Evolutionary conservation across 2,329 filamentous ascomycete genomes (phyloP), one percentile per base, ranked within the genome.

Genomic region (Xylaria sp.): DNA sequence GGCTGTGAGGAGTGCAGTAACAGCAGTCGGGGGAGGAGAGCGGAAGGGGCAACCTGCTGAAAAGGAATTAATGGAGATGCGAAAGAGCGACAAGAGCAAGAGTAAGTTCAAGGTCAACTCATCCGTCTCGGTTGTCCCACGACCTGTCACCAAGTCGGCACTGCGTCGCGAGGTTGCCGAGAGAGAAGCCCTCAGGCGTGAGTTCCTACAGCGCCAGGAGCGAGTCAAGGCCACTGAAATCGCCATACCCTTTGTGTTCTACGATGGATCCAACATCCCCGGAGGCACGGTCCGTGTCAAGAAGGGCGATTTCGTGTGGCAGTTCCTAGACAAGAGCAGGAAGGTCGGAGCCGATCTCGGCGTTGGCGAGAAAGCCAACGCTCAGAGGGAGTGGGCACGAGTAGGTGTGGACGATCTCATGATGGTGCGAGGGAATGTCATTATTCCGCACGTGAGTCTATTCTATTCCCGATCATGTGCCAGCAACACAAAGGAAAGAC

Each of bases 371-470:
- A 91, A 86, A 72, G 84, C 87, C 64, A 91, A 91, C 74, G 89
- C 88, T 55, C 84, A 90, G 70, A 90, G 92, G 70, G 92, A 96
- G 77, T 99, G 96, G 96, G 95, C 95, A 3, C 86, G 95, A 66
- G 92, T 98, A 36, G 93, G 94, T 43, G 95, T 99, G 5, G 96
- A 99, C 79, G 96, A 99, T 82, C 82, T 99, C 78, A 94, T 99
- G 90, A 86, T 98, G 67, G 94, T 99, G 8, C 87, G 94, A 76
- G 94, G 94, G 15, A 93, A 94, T 66, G 87, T 98, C 56, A 98
- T 99, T 64, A 90, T 99, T 75, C 95, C 96, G 67, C 96, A 97
- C 85, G 94, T 97, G 83, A 85, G 92, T 89, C 54, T 52, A 60
- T 69, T 61, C 67, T 66, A 33, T 56, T 63, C 12, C 55, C 15